Percentiles rank a stretch among this genome's conserved stretches.
Evolutionary conservation across 768 basidiomycete genomes (phyloP).

Genomic region (Auriscalpium vulgare): DNA sequence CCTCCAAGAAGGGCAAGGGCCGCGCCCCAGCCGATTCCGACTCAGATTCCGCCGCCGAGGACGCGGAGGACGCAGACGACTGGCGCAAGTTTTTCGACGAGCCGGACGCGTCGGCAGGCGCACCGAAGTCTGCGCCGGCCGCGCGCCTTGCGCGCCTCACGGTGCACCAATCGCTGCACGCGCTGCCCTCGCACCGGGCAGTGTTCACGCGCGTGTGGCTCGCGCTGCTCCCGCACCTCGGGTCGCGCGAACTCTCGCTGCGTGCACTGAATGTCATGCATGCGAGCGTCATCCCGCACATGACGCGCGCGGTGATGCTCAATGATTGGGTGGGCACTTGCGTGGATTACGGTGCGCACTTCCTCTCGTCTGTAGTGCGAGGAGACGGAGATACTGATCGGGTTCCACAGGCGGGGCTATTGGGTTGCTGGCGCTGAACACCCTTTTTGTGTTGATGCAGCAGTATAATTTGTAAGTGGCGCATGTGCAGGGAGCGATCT

Average conservation of each 20-base stretch:
- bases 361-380: no score
- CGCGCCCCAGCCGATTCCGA: conserved; percentile 16
- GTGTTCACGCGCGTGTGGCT: conserved; percentile 83
- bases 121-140: conserved; percentile 29
- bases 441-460: conserved; percentile 83
- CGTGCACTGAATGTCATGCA: conserved; percentile 75
- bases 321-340: conserved; percentile 90
- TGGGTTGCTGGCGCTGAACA: conserved; percentile 86
- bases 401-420: conserved; percentile 58
- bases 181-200: conserved; percentile 67
- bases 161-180: conserved; percentile 70
- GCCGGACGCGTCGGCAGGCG: conserved; percentile 27
- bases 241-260: conserved; percentile 35
- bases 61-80: conserved; percentile 41
- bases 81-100: conserved; percentile 87
- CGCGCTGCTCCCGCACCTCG: conserved; percentile 52
- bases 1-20: conserved; percentile 26
- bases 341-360: conserved; percentile 63
- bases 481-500: neutral
- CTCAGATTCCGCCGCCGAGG: conserved; percentile 23
- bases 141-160: conserved; percentile 57
- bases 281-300: conserved; percentile 71
- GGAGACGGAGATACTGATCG: no score
- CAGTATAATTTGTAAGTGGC: conserved; percentile 82
- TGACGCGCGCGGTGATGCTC: conserved; percentile 69